phyloP scores from a whole-genome alignment of 768 basidiomycete genomes.

The Lepiota venenata region DNA sequence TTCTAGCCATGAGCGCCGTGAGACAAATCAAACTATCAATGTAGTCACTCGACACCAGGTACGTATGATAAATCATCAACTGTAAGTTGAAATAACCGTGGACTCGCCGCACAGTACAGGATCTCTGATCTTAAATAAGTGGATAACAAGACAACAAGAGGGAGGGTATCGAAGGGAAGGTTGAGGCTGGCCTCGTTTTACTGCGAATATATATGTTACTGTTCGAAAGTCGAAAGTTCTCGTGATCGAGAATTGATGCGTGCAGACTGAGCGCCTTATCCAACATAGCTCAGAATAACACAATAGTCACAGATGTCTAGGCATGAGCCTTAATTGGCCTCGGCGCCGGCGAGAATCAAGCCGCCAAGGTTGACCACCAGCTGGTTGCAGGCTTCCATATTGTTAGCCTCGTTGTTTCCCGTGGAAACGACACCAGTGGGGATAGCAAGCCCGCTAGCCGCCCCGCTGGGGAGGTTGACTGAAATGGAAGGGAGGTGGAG shows the following conservation, averaged over 20 bases:
- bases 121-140: neutral
- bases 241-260: neutral
- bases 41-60: neutral
- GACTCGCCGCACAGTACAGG: neutral
- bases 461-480: neutral
- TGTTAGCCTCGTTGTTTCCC: conserved; percentile 23
- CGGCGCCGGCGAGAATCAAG: conserved; percentile 23
- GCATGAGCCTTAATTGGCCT: conserved; percentile 7
- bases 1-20: no score
- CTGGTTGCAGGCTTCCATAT: conserved; percentile 23
- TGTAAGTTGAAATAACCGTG: neutral
- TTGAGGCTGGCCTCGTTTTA: neutral
- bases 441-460: neutral
- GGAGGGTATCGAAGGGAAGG: conserved; percentile 4
- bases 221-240: neutral
- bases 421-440: conserved; percentile 19
- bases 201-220: neutral
- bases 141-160: neutral
- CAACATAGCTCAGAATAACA: neutral
- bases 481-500: conserved; percentile 4
- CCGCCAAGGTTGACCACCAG: conserved; percentile 31
- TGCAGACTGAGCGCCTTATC: neutral
- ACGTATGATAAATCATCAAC: neutral
- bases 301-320: no score
- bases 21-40: no score